Evolutionary conservation across 2,329 filamentous ascomycete species (phyloP), one percentile per base, ranked within the genome.

Genomic region (Periconia sp.): DNA sequence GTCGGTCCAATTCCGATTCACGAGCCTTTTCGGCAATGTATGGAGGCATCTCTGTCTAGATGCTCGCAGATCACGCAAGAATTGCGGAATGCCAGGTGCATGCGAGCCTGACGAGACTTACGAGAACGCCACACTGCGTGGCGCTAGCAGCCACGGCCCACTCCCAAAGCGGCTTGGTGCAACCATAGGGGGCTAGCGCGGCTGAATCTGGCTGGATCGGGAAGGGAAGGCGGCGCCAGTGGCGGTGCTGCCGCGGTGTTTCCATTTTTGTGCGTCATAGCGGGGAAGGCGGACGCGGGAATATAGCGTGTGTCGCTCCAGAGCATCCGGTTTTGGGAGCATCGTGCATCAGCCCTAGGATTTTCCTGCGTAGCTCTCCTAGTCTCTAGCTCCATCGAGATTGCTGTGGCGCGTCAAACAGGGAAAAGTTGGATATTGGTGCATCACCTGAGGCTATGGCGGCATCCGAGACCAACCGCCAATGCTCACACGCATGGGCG

Each of bases 181-280:
- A n/a, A n/a, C n/a, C n/a, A n/a, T n/a, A n/a, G n/a, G 35, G 19
- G 44, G 48, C 44, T 51, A 51, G 48, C n/a, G n/a, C n/a, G n/a
- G n/a, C n/a, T n/a, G n/a, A n/a, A n/a, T n/a, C n/a, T n/a, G n/a
- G n/a, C n/a, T n/a, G n/a, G n/a, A n/a, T n/a, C n/a, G n/a, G n/a
- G n/a, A n/a, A 28, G 8, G 34, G 32, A n/a, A 37, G 19, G 13
- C 9, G 23, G 15, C 22, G 3, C 21, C 13, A 25, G 43, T 47
- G 43, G 43, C 43, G 26, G 43, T 50, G 48, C 43, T 16, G 21
- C n/a, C n/a, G 47, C 36, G 33, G 42, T 39, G 28, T 37, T 23
- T 34, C 40, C 46, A n/a, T n/a, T n/a, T n/a, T n/a, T n/a, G n/a
- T 61, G 59, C 63, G 60, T 66, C 63, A 66, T 63, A 49, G 50